A percentile compares a stretch with the other conserved stretches of the same genome.
Conservation (phyloP, 805 yeast species). For the Metschnikowia similis region DNA sequence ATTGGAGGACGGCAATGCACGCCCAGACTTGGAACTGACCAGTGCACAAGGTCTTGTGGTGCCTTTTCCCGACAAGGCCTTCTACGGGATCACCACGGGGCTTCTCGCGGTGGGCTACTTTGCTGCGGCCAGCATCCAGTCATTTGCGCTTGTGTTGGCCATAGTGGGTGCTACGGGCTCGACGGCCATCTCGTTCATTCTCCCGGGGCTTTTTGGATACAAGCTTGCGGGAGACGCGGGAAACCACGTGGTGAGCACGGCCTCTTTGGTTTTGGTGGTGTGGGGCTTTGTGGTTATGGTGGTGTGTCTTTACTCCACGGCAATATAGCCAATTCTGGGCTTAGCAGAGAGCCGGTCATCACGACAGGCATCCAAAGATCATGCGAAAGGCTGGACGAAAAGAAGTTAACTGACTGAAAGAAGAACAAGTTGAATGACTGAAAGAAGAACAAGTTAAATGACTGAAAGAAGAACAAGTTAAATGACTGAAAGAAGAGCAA, state of each 20-base stretch:
- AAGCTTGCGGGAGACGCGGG: slow-evolving; percentile 43
- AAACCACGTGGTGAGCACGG: slow-evolving; percentile 32
- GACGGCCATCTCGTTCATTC: slow-evolving; percentile 69
- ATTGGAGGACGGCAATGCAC: not conserved
- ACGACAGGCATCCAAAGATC: too few relatives aligned
- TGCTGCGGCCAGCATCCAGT: slow-evolving; percentile 54
- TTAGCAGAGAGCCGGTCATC: too few relatives aligned
- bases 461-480: too few relatives aligned
- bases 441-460: too few relatives aligned
- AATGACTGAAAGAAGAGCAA: too few relatives aligned
- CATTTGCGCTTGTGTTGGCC: slow-evolving; percentile 66
- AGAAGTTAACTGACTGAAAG: too few relatives aligned
- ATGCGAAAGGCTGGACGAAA: too few relatives aligned
- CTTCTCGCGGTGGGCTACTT: slow-evolving; percentile 48
- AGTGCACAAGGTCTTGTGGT: slow-evolving; percentile 23
- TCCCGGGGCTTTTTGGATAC: slow-evolving; percentile 76
- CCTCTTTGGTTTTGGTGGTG: slow-evolving; percentile 41
- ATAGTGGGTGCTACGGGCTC: slow-evolving; percentile 84
- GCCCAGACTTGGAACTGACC: not conserved
- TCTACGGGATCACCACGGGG: slow-evolving; percentile 44
- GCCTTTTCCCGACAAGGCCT: slow-evolving; percentile 45
- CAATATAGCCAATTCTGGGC: not conserved
- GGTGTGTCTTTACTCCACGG: slow-evolving; percentile 34
- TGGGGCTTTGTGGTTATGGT: slow-evolving; percentile 57
- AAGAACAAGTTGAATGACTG: too few relatives aligned